Evolutionary conservation across 129 eudicot genomes (phyloP).

Genomic region (Artemisia annua): DNA sequence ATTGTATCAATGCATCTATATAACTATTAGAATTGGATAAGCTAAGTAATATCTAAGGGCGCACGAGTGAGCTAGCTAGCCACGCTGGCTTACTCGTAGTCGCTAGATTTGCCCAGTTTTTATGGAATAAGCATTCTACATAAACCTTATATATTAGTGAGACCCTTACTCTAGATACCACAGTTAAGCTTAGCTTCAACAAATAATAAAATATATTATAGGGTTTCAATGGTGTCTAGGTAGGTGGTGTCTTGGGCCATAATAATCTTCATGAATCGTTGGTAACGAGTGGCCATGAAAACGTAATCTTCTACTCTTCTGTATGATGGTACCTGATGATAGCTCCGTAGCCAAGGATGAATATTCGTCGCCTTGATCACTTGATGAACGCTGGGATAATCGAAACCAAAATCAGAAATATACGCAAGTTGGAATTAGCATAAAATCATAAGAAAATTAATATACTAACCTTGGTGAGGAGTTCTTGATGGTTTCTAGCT

Average conservation of each 20-base stretch:
- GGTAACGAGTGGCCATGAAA: constrained; percentile 53
- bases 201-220: too few relatives aligned
- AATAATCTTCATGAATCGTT: constrained; percentile 77
- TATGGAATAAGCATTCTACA: too few relatives aligned
- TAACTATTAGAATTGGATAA: too few relatives aligned
- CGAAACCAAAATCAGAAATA: neutral
- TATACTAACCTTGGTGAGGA: constrained; percentile 36
- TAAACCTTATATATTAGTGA: too few relatives aligned
- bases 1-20: neutral
- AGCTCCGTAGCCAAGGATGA: constrained; percentile 21
- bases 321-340: constrained; percentile 51
- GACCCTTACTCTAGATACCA: too few relatives aligned
- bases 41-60: neutral
- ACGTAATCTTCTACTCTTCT: constrained; percentile 36
- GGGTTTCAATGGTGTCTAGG: constrained; percentile 51
- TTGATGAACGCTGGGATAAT: constrained; percentile 15
- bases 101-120: too few relatives aligned
- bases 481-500: constrained; percentile 30
- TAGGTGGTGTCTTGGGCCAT: constrained; percentile 62
- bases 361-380: constrained; percentile 6
- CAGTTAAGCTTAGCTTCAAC: too few relatives aligned
- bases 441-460: constrained; percentile 7
- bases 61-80: constrained; percentile 33
- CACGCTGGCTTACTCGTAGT: too few relatives aligned
- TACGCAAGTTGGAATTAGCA: constrained; percentile 2